Conservation (phyloP, 2,329 filamentous ascomycete species). For the Cladosporium cucumerinum region DNA sequence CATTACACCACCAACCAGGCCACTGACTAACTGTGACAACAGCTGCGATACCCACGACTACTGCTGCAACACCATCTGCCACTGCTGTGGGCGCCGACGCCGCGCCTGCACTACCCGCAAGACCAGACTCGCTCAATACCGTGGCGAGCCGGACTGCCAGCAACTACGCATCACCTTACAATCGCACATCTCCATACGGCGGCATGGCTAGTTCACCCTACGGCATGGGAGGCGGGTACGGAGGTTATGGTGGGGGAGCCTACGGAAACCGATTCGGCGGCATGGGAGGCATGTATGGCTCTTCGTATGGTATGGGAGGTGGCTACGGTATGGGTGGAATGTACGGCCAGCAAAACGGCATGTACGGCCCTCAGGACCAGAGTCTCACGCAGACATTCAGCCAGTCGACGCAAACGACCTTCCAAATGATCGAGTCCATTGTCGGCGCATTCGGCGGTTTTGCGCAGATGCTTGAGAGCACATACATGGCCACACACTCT, state of each 20-base stretch:
- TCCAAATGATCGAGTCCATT: conserved; percentile 96
- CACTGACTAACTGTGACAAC: not conserved
- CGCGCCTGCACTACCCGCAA: conserved; percentile 71
- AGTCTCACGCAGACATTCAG: conserved; percentile 94
- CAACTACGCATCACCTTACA: conserved; percentile 61
- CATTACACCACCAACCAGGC: not conserved
- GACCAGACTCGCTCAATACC: conserved; percentile 72
- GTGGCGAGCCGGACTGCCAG: conserved; percentile 86
- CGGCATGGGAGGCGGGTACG: conserved; percentile 46
- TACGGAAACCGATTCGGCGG: conserved; percentile 22
- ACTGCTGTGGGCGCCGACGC: conserved; percentile 38
- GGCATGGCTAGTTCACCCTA: conserved; percentile 47
- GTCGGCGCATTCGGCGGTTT: conserved; percentile 96
- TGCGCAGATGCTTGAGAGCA: conserved; percentile 98
- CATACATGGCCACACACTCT: conserved; percentile 98
- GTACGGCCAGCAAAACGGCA: conserved; percentile 46
- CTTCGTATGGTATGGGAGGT: conserved; percentile 31
- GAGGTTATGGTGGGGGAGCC: conserved; percentile 23
- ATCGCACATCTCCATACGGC: conserved; percentile 38
- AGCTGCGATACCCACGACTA: conserved; percentile 46
- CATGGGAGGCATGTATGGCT: conserved; percentile 34
- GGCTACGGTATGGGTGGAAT: conserved; percentile 36
- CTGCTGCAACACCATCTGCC: conserved; percentile 43
- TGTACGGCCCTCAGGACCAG: conserved; percentile 69
- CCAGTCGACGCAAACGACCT: conserved; percentile 92